A percentile compares a stretch with the other conserved stretches of the same genome.
phyloP scores from a whole-genome alignment of 129 eudicot species.

The Helianthus tuberosus region DNA sequence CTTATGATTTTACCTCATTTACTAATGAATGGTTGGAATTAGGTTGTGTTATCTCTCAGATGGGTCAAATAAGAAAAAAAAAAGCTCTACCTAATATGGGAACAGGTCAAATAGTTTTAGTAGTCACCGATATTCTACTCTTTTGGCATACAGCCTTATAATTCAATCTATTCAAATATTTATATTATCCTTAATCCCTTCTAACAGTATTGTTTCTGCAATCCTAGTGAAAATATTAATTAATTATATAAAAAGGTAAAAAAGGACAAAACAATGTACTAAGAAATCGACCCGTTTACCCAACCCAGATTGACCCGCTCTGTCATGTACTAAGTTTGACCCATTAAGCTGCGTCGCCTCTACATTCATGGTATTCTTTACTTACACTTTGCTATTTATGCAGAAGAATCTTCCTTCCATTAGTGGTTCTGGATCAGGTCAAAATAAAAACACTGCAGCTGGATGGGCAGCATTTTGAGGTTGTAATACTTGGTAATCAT shows the following conservation, averaged over 20 bases:
- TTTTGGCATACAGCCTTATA: background rate
- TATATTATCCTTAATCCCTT: background rate
- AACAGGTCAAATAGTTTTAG: background rate
- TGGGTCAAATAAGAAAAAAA: background rate
- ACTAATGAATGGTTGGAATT: background rate
- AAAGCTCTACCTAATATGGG: background rate
- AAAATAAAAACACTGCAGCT: constrained; percentile 65
- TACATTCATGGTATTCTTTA: background rate
- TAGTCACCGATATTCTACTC: background rate
- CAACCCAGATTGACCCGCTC: background rate
- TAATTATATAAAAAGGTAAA: background rate
- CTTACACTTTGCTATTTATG: constrained; percentile 6
- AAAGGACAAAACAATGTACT: background rate
- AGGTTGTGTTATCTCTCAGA: background rate
- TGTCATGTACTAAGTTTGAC: background rate
- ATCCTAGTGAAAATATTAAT: background rate
- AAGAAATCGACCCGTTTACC: background rate
- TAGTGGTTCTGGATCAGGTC: constrained; percentile 66
- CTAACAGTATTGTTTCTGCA: background rate
- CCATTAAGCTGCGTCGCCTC: background rate
- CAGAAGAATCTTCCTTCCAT: constrained; percentile 83
- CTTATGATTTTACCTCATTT: background rate
- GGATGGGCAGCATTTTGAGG: constrained; percentile 99
- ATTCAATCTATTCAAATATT: background rate
- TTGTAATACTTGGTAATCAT: constrained; percentile 16